Percentiles rank a stretch among this genome's conserved stretches.
phyloP scores from a whole-genome alignment of 1,139 yeast species.

The Kazachstania sp. region DNA sequence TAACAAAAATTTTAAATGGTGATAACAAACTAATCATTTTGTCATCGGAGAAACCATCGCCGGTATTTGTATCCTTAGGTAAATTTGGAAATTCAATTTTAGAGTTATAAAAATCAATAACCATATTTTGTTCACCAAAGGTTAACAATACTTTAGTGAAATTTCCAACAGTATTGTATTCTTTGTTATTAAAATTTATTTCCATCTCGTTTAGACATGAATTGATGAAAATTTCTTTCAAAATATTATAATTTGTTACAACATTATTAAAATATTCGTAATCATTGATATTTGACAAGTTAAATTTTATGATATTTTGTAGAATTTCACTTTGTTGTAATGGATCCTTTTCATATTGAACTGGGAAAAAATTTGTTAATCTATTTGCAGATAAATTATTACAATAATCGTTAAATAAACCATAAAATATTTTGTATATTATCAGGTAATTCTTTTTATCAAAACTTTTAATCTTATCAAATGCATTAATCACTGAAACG shows the following conservation, averaged over 20 bases:
- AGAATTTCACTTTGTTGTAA: slow-evolving; percentile 23
- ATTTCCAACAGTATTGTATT: slow-evolving; percentile 35
- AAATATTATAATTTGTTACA: slow-evolving; percentile 18
- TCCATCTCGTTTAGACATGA: slow-evolving; percentile 69
- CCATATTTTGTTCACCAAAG: slow-evolving; percentile 35
- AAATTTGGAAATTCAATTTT: slow-evolving; percentile 35
- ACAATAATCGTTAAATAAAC: slow-evolving; percentile 17
- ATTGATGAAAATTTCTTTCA: slow-evolving; percentile 57
- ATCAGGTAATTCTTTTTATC: slow-evolving; percentile 10
- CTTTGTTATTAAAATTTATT: slow-evolving; percentile 44
- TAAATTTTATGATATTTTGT: slow-evolving; percentile 17
- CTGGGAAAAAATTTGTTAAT: slow-evolving; percentile 23
- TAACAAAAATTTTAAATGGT: slow-evolving; percentile 15
- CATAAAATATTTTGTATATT: slow-evolving; percentile 14
- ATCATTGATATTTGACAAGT: slow-evolving; percentile 18
- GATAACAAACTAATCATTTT: slow-evolving; percentile 14
- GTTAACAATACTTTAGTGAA: slow-evolving; percentile 35
- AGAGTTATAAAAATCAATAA: slow-evolving; percentile 42
- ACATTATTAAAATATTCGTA: slow-evolving; percentile 14
- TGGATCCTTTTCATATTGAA: slow-evolving; percentile 22
- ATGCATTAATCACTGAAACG: slow-evolving; percentile 13
- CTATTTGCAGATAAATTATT: slow-evolving; percentile 19
- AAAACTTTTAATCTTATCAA: slow-evolving; percentile 20
- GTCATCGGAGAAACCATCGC: slow-evolving; percentile 19
- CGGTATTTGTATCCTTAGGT: background rate